Conservation (phyloP, 257 asterid species). For the Capsicum chinense region DNA sequence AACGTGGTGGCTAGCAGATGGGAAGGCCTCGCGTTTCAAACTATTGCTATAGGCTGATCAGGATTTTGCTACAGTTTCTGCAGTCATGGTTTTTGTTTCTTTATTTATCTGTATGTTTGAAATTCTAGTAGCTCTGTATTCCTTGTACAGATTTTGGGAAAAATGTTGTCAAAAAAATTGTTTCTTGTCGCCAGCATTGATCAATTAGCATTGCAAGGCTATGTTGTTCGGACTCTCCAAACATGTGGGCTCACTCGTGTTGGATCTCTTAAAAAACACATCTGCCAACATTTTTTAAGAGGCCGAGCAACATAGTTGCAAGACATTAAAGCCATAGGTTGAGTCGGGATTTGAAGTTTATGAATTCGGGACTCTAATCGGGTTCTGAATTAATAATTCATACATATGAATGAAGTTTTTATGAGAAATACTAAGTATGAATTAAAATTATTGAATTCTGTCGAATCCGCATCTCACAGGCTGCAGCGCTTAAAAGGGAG, state of each 20-base stretch:
- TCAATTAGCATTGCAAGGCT: background rate
- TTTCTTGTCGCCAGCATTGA: background rate
- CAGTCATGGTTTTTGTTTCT: background rate
- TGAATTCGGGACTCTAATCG: no score
- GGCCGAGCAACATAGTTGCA: background rate
- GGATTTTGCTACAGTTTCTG: background rate
- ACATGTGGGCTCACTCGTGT: no score
- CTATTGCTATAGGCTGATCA: background rate
- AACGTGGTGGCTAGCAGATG: background rate
- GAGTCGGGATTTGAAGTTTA: no score
- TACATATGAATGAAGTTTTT: no score
- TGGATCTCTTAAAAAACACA: no score
- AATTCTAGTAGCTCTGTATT: background rate
- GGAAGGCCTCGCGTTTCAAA: background rate
- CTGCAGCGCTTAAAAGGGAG: background rate
- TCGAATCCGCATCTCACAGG: no score
- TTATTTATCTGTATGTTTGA: background rate
- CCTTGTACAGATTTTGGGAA: conserved; percentile 15
- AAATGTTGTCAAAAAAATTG: background rate
- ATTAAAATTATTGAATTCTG: no score
- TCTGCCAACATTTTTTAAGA: no score
- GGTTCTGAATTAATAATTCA: no score
- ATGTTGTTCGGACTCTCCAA: no score
- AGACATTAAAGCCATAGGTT: background rate
- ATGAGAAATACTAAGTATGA: no score